Conservation (phyloP, 2,329 filamentous ascomycete species). For the Hortaea werneckii region DNA sequence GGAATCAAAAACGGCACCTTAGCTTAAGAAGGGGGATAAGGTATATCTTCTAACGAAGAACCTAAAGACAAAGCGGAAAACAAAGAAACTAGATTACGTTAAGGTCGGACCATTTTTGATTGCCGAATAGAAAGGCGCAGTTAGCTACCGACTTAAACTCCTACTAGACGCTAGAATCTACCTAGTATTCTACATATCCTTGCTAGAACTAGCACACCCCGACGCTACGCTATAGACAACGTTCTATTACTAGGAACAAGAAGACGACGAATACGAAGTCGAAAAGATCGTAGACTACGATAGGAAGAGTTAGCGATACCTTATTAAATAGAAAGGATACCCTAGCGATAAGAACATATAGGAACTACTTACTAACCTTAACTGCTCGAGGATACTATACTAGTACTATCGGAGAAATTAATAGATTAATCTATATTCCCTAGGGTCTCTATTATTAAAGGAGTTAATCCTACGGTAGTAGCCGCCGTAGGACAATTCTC, state of each 20-base stretch:
- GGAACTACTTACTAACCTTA: neutral
- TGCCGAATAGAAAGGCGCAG: neutral
- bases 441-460: too few species aligned
- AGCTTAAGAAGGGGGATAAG: constrained; percentile 11
- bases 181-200: neutral
- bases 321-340: neutral
- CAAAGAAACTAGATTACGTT: constrained; percentile 9
- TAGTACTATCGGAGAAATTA: neutral
- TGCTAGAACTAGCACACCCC: neutral
- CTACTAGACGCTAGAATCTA: neutral
- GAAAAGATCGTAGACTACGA: neutral
- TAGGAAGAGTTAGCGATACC: neutral
- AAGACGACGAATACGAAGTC: neutral
- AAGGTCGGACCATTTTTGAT: constrained; percentile 9
- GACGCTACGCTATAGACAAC: neutral
- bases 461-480: too few species aligned
- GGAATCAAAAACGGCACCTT: constrained; percentile 3
- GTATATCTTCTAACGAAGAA: constrained; percentile 10
- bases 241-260: neutral
- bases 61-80: constrained; percentile 6
- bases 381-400: neutral
- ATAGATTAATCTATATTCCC: too few species aligned
- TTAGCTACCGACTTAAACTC: constrained; percentile 1
- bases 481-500: too few species aligned
- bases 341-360: neutral